Evolutionary conservation across 805 yeast genomes (phyloP).

Genomic region (Candida cerambycidarum): DNA sequence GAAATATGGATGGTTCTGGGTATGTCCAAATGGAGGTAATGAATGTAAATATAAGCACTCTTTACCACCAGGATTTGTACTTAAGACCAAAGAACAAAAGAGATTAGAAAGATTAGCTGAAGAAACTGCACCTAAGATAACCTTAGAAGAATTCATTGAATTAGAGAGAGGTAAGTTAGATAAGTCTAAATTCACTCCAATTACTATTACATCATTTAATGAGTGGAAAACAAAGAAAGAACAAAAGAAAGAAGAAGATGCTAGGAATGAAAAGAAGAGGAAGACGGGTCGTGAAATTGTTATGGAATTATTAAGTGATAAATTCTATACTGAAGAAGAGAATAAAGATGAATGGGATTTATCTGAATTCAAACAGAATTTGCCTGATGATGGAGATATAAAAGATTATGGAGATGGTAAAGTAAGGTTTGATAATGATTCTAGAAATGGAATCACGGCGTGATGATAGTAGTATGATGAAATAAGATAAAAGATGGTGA

Average conservation of each 20-base stretch:
- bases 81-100: conserved; percentile 96
- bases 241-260: conserved; percentile 50
- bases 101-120: conserved; percentile 81
- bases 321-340: conserved; percentile 53
- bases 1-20: conserved; percentile 99
- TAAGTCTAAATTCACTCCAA: conserved; percentile 74
- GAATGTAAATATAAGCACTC: conserved; percentile 94
- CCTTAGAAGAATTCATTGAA: conserved; percentile 94
- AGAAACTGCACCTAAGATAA: conserved; percentile 83
- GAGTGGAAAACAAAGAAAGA: conserved; percentile 79
- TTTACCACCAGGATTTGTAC: conserved; percentile 92
- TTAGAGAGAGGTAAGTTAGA: conserved; percentile 87
- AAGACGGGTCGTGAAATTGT: conserved; percentile 72
- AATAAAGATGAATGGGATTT: conserved; percentile 55
- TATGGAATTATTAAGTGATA: conserved; percentile 57
- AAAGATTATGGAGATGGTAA: conserved; percentile 78
- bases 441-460: background rate
- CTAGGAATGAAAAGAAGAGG: conserved; percentile 37
- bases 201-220: conserved; percentile 74
- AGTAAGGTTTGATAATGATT: conserved; percentile 1
- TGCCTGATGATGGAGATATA: conserved; percentile 51
- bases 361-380: conserved; percentile 52
- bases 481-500: too few species aligned
- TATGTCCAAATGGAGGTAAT: conserved; percentile 91
- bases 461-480: background rate